A percentile compares a stretch with the other conserved stretches of the same genome.
Conservation (phyloP, 2,329 filamentous ascomycete genomes). For the Aspergillus puulaauensis region DNA sequence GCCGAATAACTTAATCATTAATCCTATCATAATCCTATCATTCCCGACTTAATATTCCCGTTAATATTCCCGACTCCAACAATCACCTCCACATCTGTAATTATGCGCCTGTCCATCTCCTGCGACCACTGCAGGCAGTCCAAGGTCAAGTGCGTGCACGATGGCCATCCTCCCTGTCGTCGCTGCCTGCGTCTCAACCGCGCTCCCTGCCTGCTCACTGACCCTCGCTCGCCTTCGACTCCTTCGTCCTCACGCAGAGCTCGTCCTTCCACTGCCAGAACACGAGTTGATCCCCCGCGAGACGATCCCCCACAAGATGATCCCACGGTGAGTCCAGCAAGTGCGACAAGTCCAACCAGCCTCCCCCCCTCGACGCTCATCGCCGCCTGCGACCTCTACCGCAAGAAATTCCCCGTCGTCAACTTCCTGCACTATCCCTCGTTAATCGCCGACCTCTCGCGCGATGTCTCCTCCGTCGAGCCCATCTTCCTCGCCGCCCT, state of each 20-base stretch:
- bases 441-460: constrained; percentile 34
- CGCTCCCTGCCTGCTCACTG: constrained; percentile 28
- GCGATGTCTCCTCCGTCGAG: constrained; percentile 29
- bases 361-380: constrained; percentile 31
- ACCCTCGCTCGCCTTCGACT: constrained; percentile 25
- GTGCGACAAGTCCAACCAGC: too few species aligned
- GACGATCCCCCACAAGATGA: too few species aligned
- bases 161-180: constrained; percentile 34
- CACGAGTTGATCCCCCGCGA: too few species aligned
- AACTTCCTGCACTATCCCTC: constrained; percentile 40
- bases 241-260: not conserved
- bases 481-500: constrained; percentile 35
- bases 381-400: constrained; percentile 35
- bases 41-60: not conserved
- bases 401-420: constrained; percentile 37
- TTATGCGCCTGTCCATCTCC: constrained; percentile 38
- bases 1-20: not conserved
- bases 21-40: not conserved
- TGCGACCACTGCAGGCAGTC: constrained; percentile 36
- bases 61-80: not conserved
- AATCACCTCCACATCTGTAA: not conserved
- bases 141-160: constrained; percentile 39
- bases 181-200: constrained; percentile 29
- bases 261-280: not conserved
- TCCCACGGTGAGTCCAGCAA: too few species aligned